These are phyloP conservation scores for Serendipita indica DNA, from an alignment of 768 basidiomycete genomes.

Conservation along the genomic window DNA sequence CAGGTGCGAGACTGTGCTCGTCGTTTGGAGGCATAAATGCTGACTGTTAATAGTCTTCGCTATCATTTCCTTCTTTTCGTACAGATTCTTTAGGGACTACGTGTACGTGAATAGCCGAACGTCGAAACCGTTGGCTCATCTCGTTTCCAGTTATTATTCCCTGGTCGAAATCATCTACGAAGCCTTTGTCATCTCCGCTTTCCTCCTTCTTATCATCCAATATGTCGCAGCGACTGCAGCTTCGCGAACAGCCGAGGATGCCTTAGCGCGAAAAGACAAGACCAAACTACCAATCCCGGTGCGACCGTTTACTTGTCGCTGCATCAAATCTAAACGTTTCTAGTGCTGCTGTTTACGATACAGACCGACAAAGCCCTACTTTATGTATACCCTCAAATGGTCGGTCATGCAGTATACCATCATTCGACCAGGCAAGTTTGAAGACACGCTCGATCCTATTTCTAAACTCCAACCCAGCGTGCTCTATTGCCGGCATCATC, in stretches of 20 bases:
- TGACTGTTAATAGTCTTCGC: constrained; percentile 35
- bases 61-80: constrained; percentile 73
- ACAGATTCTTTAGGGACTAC: constrained; percentile 67
- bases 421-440: constrained; percentile 39
- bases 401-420: constrained; percentile 80
- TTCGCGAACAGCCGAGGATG: constrained; percentile 47
- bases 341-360: constrained; percentile 75
- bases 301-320: constrained; percentile 20
- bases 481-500: constrained; percentile 66
- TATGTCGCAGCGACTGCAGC: constrained; percentile 60
- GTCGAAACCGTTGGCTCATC: constrained; percentile 15
- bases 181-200: constrained; percentile 75
- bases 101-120: constrained; percentile 42
- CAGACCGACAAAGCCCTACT: constrained; percentile 75
- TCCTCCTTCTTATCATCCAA: constrained; percentile 71
- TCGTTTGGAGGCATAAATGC: neutral
- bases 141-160: constrained; percentile 17
- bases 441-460: neutral
- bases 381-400: constrained; percentile 67
- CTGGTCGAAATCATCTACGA: constrained; percentile 23
- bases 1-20: constrained; percentile 18
- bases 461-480: constrained; percentile 24
- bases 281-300: constrained; percentile 52
- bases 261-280: constrained; percentile 71
- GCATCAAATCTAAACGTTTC: neutral